Conservation (phyloP, 768 basidiomycete genomes). For the Mycena olivaceomarginata region DNA sequence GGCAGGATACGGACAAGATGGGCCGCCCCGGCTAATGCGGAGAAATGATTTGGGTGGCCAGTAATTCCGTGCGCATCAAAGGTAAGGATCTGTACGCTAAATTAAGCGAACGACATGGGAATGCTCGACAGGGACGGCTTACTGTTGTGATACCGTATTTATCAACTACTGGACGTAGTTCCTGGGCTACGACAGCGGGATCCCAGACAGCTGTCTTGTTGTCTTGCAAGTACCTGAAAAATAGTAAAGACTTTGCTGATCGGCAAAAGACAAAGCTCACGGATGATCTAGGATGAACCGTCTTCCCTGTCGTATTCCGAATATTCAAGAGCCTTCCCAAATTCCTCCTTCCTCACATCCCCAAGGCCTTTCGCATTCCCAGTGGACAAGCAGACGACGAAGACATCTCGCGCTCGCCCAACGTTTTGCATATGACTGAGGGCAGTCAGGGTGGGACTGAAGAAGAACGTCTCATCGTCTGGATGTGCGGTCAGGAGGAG, state of each 20-base stretch:
- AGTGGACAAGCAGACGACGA: constrained; percentile 30
- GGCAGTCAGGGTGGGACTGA: constrained; percentile 31
- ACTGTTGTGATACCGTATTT: constrained; percentile 30
- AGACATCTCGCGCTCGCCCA: background rate
- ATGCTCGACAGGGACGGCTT: background rate
- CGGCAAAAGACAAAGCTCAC: constrained; percentile 1
- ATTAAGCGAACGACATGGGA: background rate
- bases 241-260: background rate
- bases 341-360: constrained; percentile 64
- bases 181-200: constrained; percentile 16
- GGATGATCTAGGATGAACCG: constrained; percentile 58
- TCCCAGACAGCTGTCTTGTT: constrained; percentile 32
- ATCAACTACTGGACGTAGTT: constrained; percentile 11
- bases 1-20: constrained; percentile 50
- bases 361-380: constrained; percentile 72
- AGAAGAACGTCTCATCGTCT: constrained; percentile 38
- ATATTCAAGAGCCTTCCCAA: constrained; percentile 68
- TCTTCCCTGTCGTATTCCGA: constrained; percentile 66
- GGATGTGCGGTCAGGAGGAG: constrained; percentile 35
- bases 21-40: constrained; percentile 64
- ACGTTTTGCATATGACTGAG: constrained; percentile 7
- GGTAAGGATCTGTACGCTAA: constrained; percentile 72
- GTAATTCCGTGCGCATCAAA: constrained; percentile 78
- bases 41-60: constrained; percentile 78
- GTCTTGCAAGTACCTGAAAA: constrained; percentile 25